Evolutionary conservation across 768 basidiomycete species (phyloP), one percentile per base, ranked within the genome.

Genomic region (Mrakia blollopis): DNA sequence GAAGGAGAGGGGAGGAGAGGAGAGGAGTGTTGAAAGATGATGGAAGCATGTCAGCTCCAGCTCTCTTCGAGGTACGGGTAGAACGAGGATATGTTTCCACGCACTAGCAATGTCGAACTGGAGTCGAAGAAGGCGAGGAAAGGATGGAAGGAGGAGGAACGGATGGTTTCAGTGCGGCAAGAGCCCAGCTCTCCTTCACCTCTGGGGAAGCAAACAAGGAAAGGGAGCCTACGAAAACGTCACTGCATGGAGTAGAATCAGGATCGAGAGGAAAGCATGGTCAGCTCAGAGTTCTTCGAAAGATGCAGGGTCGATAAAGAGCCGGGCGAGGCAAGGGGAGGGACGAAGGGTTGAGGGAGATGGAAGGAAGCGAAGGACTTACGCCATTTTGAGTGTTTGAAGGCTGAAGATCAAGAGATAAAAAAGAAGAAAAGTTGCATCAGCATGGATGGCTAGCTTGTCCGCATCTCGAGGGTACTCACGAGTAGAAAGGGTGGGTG

Each of bases 61-160:
- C 37, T 39, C 65, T 14, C 18, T 9, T 6, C 28, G 9, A 23
- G 18, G 8, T 8, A 47, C 57, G 37, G 1, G 32, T 18, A 14
- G 8, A 21, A 18, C 5, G 47, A 21, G 14, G 47, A 41, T 50
- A 21, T 35, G 18, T 18, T 35, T 21, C 2, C 16, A 76, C 75
- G 65, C 54, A 76, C 75, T 76, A 23, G 75, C 68, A 57, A 76
- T 76, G 75, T 76, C 75, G 75, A 76, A 76, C 75, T 76, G 63
- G 41, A n/a, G 28, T 13, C 28, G 25, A 5, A 35, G 30, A 57
- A 14, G 25, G 14, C 16, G 60, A 63, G n/a, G n/a, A 44, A 13
- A 35, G 35, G n/a, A 54, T 16, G 44, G 52, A 5, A 47, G 39
- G 18, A 57, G 39, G n/a, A n/a, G 69, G 28, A 71, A 41, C 41